Base-by-base conservation (phyloP, 305 asterid species). In the Solanum hybrid region DNA sequence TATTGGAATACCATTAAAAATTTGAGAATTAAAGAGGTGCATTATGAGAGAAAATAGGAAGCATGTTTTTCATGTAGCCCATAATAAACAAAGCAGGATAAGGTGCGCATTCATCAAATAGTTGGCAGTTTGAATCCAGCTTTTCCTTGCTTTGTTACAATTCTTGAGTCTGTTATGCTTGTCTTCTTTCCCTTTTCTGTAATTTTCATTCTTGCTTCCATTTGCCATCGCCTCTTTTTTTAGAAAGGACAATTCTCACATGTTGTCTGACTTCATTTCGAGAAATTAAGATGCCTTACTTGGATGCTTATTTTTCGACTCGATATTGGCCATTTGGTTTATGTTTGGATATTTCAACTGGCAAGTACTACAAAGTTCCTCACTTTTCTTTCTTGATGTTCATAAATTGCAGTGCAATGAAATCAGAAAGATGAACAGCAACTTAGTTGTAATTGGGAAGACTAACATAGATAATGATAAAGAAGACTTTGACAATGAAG, bases 401-500 rank as follows among this genome's bases (percentile, higher is more conserved):
- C 3, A 0, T 75, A 16, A 42, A 20, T 87, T 84, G 86, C 93
- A 97, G 99, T 92, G 92, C 42, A 97, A 92, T 91, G 99, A 97
- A 89, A 95, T 96, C 92, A 94, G 97, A 89, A 97, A 97, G 93
- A 89, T 90, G 34, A 94, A 95, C 84, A 95, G 93, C 94, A 96
- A 93, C 92, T 87, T 92, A 61, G 87, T 92, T 28, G 92, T 96
- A 57, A 94, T 97, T 14, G 99, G 99, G 91, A 96, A 95, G 92
- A 92, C 95, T 26, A 90, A 91, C 29, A 93, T 92, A 42, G 99
- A 96, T n/a, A 95, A 94, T 69, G 99, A 96, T 76, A 96, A 96
- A 91, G 99, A 96, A 91, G 98, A 96, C 31, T 91, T 93, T 3
- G 99, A 96, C 94, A 96, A 97, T 89, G 98, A 97, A 87, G 98